A percentile compares a stretch with the other conserved stretches of the same genome.
Conservation (phyloP, 177 flowering plant genomes). For the Telopea speciosissima region DNA sequence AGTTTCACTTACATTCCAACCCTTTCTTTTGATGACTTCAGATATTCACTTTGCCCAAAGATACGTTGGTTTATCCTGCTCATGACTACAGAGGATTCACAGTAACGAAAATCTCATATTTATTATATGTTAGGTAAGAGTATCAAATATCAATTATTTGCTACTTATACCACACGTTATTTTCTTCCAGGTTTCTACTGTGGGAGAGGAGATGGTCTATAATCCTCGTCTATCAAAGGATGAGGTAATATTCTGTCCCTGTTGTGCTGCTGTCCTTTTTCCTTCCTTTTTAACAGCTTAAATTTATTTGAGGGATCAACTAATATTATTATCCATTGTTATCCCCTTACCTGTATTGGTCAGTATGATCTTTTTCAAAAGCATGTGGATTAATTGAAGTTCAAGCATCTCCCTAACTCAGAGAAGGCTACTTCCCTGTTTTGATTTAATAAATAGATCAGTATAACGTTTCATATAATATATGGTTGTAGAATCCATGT, state of each 20-base stretch:
- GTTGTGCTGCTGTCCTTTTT: neutral
- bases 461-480: no score
- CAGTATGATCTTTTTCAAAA: neutral
- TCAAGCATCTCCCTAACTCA: neutral
- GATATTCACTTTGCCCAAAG: slow-evolving; percentile 90
- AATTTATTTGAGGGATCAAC: neutral
- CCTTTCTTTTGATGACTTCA: slow-evolving; percentile 22
- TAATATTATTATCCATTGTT: neutral
- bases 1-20: neutral
- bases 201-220: slow-evolving; percentile 77
- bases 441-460: no score
- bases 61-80: slow-evolving; percentile 82
- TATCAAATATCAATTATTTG: neutral
- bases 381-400: neutral
- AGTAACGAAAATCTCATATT: slow-evolving; percentile 34
- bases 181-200: slow-evolving; percentile 70
- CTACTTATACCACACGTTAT: slow-evolving; percentile 15
- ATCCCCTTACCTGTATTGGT: neutral
- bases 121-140: no score
- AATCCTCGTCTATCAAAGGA: slow-evolving; percentile 86
- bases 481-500: no score
- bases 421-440: neutral
- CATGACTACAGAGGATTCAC: slow-evolving; percentile 94
- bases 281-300: neutral
- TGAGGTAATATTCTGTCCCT: slow-evolving; percentile 39